These are phyloP conservation scores for Ogataea pilisensis DNA, from an alignment of 805 yeast genomes.

Conservation along the genomic window DNA sequence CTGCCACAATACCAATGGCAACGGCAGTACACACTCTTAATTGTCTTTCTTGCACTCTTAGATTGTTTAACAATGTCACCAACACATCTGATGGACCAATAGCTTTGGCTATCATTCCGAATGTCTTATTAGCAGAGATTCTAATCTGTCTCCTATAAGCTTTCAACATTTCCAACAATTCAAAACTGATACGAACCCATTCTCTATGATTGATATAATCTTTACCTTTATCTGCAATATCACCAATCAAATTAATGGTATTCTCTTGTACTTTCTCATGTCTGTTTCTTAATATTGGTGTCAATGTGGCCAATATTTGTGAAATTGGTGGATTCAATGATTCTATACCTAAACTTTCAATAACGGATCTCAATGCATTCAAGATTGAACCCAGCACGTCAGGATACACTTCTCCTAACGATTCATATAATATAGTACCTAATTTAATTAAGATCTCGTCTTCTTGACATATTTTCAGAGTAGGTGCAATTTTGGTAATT, in stretches of 20 bases:
- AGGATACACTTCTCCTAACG: constrained; percentile 91
- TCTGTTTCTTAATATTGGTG: constrained; percentile 86
- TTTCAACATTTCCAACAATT: constrained; percentile 81
- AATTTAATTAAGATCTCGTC: constrained; percentile 60
- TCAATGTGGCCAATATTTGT: constrained; percentile 79
- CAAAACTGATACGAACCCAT: constrained; percentile 96
- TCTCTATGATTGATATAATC: constrained; percentile 86
- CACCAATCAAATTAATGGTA: constrained; percentile 73
- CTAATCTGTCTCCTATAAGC: constrained; percentile 74
- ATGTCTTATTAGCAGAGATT: constrained; percentile 81
- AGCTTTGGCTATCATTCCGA: constrained; percentile 86
- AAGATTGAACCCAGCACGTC: constrained; percentile 87
- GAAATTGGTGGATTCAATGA: constrained; percentile 74
- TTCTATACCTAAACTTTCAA: constrained; percentile 54
- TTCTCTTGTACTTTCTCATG: constrained; percentile 89
- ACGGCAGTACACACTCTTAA: constrained; percentile 95
- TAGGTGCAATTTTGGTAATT: constrained; percentile 61
- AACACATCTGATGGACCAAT: constrained; percentile 96
- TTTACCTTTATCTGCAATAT: constrained; percentile 74
- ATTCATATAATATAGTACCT: constrained; percentile 77
- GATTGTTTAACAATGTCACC: constrained; percentile 74
- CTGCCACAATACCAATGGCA: constrained; percentile 95
- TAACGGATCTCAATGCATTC: constrained; percentile 62
- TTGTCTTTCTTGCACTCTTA: constrained; percentile 93
- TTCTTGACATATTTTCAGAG: constrained; percentile 61